These are phyloP conservation scores for Diddensiella transvaalensis DNA, from an alignment of 805 yeast genomes.

Conservation along the genomic window DNA sequence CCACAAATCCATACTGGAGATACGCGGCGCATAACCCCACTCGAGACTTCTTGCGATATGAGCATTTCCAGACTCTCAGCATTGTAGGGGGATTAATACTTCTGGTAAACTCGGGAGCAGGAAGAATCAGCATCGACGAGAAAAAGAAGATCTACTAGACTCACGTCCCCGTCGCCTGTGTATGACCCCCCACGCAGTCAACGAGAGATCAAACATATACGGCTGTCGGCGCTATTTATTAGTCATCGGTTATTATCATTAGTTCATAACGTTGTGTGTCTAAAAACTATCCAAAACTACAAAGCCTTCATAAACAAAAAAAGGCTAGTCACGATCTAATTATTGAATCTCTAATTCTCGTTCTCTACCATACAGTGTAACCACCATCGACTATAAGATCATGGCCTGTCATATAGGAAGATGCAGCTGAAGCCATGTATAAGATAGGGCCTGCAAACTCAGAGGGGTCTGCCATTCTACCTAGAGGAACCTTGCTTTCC, in stretches of 20 bases:
- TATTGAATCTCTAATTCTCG: no score
- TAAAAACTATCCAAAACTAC: no score
- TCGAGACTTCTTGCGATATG: conserved; percentile 87
- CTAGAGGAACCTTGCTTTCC: conserved; percentile 70
- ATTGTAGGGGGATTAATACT: conserved; percentile 91
- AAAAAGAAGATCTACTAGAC: conserved; percentile 85
- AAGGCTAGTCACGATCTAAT: no score
- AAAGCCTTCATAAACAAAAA: no score
- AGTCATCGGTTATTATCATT: no score
- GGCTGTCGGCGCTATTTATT: no score
- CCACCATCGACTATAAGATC: conserved; percentile 85
- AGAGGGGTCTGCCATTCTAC: conserved; percentile 80
- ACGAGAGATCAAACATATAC: no score
- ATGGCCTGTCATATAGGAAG: conserved; percentile 79
- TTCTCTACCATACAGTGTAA: conserved; percentile 72
- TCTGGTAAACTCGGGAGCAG: conserved; percentile 95
- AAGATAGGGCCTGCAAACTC: conserved; percentile 76
- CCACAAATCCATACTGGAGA: conserved; percentile 87
- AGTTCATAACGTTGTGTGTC: no score
- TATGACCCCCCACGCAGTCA: not conserved
- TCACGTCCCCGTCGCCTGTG: no score
- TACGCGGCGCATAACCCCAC: conserved; percentile 64
- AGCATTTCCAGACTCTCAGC: conserved; percentile 89
- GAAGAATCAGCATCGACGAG: conserved; percentile 87
- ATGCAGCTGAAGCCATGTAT: conserved; percentile 71